phyloP scores from a whole-genome alignment of 352 stramenopile species.

The Halophytophthora batemanensis region DNA sequence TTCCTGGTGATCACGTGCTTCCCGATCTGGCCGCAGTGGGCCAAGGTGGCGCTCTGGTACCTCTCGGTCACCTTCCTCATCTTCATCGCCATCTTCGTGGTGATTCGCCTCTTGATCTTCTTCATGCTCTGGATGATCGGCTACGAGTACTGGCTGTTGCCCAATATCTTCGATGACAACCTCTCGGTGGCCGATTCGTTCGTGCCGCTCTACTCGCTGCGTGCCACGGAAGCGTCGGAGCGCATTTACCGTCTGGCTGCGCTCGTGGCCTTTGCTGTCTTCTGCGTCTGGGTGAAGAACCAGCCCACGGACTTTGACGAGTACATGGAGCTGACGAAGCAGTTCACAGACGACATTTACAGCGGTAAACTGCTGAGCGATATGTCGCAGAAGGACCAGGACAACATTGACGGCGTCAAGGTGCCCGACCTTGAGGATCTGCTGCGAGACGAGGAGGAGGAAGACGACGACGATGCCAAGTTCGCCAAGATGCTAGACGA shows the following conservation, averaged over 20 bases:
- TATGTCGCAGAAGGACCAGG: slow-evolving; percentile 97
- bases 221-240: slow-evolving; percentile 86
- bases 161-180: slow-evolving; percentile 99
- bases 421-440: slow-evolving; percentile 83
- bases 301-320: slow-evolving; percentile 99
- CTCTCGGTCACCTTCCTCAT: slow-evolving; percentile 98
- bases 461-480: slow-evolving; percentile 71
- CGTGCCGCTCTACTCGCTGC: slow-evolving; percentile 92
- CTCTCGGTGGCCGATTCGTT: slow-evolving; percentile 98
- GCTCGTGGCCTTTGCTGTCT: slow-evolving; percentile 91
- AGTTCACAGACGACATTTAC: slow-evolving; percentile 99
- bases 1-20: slow-evolving; percentile 98
- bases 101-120: slow-evolving; percentile 94
- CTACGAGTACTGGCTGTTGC: slow-evolving; percentile 98
- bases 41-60: slow-evolving; percentile 98
- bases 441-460: slow-evolving; percentile 82
- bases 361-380: slow-evolving; percentile 97
- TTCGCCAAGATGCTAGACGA: slow-evolving; percentile 83
- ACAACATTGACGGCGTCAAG: slow-evolving; percentile 97
- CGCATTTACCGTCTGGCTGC: slow-evolving; percentile 94
- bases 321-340: slow-evolving; percentile 97
- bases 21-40: slow-evolving; percentile 98
- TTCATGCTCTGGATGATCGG: slow-evolving; percentile 94
- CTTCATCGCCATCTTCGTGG: slow-evolving; percentile 97
- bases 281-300: slow-evolving; percentile 98